Percentiles rank a stretch among this genome's conserved stretches.
Conservation (phyloP, 768 basidiomycete species). For the Daedalea quercina region DNA sequence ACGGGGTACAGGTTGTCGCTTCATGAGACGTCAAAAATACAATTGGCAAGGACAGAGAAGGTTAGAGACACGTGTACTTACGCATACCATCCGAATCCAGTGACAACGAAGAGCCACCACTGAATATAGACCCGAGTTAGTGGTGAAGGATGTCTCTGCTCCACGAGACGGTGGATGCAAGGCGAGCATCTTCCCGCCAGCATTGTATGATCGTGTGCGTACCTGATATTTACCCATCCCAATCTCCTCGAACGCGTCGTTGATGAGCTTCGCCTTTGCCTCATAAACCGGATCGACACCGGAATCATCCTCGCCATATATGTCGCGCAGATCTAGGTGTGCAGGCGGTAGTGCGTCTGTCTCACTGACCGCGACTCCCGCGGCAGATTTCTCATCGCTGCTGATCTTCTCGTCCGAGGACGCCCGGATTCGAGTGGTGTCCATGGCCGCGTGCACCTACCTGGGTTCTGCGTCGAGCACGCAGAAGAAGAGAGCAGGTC, state of each 20-base stretch:
- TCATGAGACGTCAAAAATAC: not conserved
- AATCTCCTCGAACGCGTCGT: conserved; percentile 42
- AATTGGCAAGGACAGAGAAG: not conserved
- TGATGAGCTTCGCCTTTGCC: conserved; percentile 42
- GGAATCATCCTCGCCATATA: conserved; percentile 28
- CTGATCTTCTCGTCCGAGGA: conserved; percentile 1
- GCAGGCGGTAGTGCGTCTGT: no score
- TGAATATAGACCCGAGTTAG: conserved; percentile 15
- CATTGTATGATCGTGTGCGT: conserved; percentile 3
- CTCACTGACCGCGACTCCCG: not conserved
- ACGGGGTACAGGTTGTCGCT: conserved; percentile 69
- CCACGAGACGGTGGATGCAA: no score
- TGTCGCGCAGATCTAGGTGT: conserved; percentile 15
- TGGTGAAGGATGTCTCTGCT: no score
- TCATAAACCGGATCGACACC: conserved; percentile 39
- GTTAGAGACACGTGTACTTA: conserved; percentile 38
- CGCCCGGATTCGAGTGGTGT: not conserved
- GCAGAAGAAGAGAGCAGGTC: not conserved
- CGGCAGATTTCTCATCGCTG: not conserved
- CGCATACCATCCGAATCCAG: conserved; percentile 75
- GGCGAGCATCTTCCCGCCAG: no score
- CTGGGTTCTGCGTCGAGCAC: not conserved
- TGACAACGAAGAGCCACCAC: conserved; percentile 58
- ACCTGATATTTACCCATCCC: conserved; percentile 56
- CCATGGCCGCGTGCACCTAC: not conserved